These are phyloP conservation scores for Apiospora hydei DNA, from an alignment of 2,329 filamentous ascomycete species.

Conservation along the genomic window DNA sequence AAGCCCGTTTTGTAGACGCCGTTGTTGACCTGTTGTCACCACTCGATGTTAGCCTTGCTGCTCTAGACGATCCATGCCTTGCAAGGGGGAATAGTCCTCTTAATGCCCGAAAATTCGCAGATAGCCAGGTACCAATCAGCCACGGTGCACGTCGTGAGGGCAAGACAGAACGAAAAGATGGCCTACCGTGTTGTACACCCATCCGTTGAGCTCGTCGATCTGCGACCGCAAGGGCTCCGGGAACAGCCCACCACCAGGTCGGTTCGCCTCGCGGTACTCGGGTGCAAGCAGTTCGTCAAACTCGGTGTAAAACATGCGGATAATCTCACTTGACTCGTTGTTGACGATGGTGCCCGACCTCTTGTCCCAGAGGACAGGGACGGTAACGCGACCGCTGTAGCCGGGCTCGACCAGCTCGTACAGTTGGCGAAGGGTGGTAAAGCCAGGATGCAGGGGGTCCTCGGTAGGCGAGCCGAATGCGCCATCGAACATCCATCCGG, in stretches of 20 bases:
- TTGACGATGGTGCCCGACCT: constrained; percentile 75
- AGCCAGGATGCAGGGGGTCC: constrained; percentile 67
- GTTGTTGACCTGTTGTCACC: constrained; percentile 45
- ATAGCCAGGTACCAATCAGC: background rate
- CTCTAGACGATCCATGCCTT: background rate
- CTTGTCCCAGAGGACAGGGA: constrained; percentile 76
- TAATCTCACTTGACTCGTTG: constrained; percentile 86
- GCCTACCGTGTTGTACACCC: constrained; percentile 63
- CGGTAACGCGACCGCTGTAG: constrained; percentile 75
- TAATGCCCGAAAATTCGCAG: background rate
- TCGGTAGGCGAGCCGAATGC: constrained; percentile 56
- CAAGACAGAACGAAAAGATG: background rate
- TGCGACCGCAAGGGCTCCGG: constrained; percentile 58
- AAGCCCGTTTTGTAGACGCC: constrained; percentile 67
- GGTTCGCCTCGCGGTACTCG: constrained; percentile 58
- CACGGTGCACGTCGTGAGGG: background rate
- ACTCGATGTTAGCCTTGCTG: background rate
- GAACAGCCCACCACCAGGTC: constrained; percentile 62
- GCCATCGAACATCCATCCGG: constrained; percentile 61
- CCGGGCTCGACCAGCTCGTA: constrained; percentile 73
- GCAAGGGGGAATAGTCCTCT: background rate
- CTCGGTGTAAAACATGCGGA: constrained; percentile 80
- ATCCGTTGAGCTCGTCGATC: constrained; percentile 72
- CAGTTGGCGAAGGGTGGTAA: constrained; percentile 71
- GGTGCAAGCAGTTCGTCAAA: constrained; percentile 69